These are phyloP conservation scores for Fusarium papillatum DNA, from an alignment of 2,329 filamentous ascomycete species.

Conservation along the genomic window DNA sequence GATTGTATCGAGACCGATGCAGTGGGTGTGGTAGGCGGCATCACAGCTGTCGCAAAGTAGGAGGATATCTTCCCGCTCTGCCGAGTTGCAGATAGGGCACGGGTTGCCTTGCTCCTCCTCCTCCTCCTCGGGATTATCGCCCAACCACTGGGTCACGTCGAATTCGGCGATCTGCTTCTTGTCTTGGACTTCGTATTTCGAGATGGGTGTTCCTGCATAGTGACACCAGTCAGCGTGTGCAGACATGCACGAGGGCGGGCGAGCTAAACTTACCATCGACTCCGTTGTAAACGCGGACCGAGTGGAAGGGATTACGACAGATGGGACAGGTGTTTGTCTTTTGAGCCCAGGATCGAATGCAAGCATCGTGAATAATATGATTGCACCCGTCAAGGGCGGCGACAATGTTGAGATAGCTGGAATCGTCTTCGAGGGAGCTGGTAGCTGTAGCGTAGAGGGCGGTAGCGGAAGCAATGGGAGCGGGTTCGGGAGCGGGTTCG, in stretches of 20 bases:
- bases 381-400: conserved; percentile 82
- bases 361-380: conserved; percentile 93
- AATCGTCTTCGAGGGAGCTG: conserved; percentile 44
- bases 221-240: conserved; percentile 33
- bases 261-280: conserved; percentile 77
- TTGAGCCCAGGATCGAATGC: conserved; percentile 94
- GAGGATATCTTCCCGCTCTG: conserved; percentile 86
- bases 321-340: conserved; percentile 98
- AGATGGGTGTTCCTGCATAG: conserved; percentile 65
- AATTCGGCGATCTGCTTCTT: conserved; percentile 93
- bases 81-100: conserved; percentile 87
- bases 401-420: conserved; percentile 59
- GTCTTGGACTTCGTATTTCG: conserved; percentile 78
- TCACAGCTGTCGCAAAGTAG: conserved; percentile 95
- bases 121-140: conserved; percentile 79
- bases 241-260: conserved; percentile 28
- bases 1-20: conserved; percentile 84
- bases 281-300: conserved; percentile 85
- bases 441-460: conserved; percentile 31
- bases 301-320: conserved; percentile 92
- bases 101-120: conserved; percentile 79
- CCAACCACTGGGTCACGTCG: conserved; percentile 80
- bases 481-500: conserved; percentile 35
- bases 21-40: conserved; percentile 91
- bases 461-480: conserved; percentile 38